phyloP scores from a whole-genome alignment of 441 rosid genomes.

The Lepidium campestre region DNA sequence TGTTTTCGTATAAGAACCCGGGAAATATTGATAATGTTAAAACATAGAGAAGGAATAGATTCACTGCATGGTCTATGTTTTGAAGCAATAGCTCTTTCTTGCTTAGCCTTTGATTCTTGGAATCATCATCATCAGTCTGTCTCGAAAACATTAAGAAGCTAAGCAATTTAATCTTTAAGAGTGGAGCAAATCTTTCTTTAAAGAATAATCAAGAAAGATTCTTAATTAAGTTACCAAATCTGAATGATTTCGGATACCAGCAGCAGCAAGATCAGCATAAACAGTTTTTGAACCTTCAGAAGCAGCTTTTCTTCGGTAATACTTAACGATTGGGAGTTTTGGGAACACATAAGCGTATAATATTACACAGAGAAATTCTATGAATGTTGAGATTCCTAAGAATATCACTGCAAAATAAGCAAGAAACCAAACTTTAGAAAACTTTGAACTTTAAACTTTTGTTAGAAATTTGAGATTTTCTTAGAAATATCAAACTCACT shows the following conservation, averaged over 20 bases:
- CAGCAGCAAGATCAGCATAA: conserved; percentile 56
- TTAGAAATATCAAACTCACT: conserved; percentile 28
- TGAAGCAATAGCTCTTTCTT: conserved; percentile 50
- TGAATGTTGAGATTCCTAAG: conserved; percentile 26
- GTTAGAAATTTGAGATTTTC: not conserved
- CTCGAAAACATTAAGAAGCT: not conserved
- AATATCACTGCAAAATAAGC: conserved; percentile 24
- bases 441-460: no score
- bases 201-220: not conserved
- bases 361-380: conserved; percentile 23
- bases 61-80: conserved; percentile 65
- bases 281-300: conserved; percentile 32
- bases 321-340: conserved; percentile 32
- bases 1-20: conserved; percentile 80
- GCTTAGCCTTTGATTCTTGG: conserved; percentile 46
- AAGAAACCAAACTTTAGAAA: not conserved
- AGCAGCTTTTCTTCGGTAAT: conserved; percentile 27
- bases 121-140: conserved; percentile 42
- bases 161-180: not conserved
- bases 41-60: conserved; percentile 55
- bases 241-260: conserved; percentile 46
- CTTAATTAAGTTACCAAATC: conserved; percentile 18
- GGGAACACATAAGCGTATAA: conserved; percentile 25
- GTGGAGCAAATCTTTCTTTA: not conserved
- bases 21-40: conserved; percentile 82